Conservation (phyloP, 2,329 filamentous ascomycete species). For the Penicillium sclerotiorum region DNA sequence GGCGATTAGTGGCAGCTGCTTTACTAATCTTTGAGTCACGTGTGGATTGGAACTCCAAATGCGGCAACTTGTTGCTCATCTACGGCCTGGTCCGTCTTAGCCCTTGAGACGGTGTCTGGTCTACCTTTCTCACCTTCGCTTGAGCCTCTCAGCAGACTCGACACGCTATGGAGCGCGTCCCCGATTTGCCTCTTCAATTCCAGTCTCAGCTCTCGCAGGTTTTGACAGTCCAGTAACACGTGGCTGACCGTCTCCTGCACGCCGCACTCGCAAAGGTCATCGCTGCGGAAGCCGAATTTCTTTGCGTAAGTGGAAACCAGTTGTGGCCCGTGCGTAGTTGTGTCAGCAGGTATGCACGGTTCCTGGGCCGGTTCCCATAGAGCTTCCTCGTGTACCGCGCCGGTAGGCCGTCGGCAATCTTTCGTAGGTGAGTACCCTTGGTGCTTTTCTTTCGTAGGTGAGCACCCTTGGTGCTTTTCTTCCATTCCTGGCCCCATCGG, state of each 20-base stretch:
- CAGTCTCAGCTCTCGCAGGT: conserved; percentile 14
- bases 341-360: no score
- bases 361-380: no score
- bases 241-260: conserved; percentile 24
- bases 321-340: no score
- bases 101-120: conserved; percentile 6
- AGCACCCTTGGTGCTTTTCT: conserved; percentile 6
- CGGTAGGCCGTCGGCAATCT: no score
- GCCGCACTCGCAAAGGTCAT: conserved; percentile 21
- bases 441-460: conserved; percentile 7
- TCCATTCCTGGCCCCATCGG: not conserved
- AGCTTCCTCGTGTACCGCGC: no score
- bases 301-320: no score
- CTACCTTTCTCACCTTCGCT: conserved; percentile 15
- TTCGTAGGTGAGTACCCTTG: not conserved
- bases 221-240: conserved; percentile 22
- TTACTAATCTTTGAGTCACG: no score
- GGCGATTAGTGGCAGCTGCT: no score
- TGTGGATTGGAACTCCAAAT: no score
- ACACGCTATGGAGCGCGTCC: conserved; percentile 22
- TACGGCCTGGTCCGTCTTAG: conserved; percentile 9
- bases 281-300: not conserved
- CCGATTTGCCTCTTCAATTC: conserved; percentile 19
- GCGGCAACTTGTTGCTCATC: no score
- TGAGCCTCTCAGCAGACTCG: conserved; percentile 25